Percentiles rank a stretch among this genome's conserved stretches.
phyloP scores from a whole-genome alignment of 202 grass and related monocot genomes.

The Brachypodium distachyon region DNA sequence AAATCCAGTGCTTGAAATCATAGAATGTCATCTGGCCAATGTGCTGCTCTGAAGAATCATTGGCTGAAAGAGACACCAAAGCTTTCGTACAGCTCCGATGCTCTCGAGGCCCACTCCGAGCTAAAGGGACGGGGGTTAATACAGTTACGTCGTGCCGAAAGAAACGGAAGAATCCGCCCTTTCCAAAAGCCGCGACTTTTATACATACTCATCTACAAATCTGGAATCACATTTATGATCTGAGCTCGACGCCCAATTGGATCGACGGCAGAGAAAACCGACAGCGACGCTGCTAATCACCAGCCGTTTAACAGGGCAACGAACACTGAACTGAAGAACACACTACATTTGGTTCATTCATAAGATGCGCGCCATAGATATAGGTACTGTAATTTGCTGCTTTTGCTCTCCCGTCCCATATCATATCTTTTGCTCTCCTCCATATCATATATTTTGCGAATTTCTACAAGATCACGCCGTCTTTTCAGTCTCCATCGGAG shows the following conservation, averaged over 20 bases:
- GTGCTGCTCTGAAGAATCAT: not conserved
- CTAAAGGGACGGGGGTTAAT: not conserved
- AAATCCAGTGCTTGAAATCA: not conserved
- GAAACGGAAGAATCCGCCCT: constrained; percentile 26
- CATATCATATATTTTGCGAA: constrained; percentile 30
- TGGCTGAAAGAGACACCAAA: constrained; percentile 1
- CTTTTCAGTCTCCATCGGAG: constrained; percentile 7
- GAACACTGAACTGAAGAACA: not conserved
- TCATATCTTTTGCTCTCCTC: not conserved
- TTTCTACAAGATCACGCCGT: constrained; percentile 1
- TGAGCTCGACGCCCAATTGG: not conserved
- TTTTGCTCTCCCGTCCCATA: no score
- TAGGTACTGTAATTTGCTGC: not conserved
- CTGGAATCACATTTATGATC: constrained; percentile 2
- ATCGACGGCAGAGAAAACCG: constrained; percentile 8
- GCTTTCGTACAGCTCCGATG: constrained; percentile 6
- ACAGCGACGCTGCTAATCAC: not conserved
- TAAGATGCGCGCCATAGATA: not conserved
- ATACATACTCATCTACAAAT: not conserved
- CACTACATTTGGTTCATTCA: not conserved
- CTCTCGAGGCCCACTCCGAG: not conserved
- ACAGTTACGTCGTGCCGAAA: constrained; percentile 9
- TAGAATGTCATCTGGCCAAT: not conserved
- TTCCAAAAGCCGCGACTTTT: constrained; percentile 7
- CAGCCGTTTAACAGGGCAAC: not conserved